These are phyloP conservation scores for Macrolepiota dolichaula DNA, from an alignment of 768 basidiomycete species.

Conservation along the genomic window DNA sequence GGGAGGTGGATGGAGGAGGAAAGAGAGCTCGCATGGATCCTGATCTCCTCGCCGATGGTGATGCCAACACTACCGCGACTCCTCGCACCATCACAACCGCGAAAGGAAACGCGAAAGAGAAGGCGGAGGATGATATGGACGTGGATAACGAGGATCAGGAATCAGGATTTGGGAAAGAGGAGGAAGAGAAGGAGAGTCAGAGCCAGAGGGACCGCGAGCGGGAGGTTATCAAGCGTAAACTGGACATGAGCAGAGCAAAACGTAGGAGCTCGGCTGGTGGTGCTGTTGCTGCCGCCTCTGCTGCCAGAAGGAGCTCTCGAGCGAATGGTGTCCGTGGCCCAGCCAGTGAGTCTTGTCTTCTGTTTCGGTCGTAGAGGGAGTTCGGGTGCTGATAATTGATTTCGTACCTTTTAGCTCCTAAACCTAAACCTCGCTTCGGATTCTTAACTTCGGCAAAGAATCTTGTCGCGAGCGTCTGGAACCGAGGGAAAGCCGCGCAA, in stretches of 20 bases:
- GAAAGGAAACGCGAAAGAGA: conserved; percentile 29
- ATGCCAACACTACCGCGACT: neutral
- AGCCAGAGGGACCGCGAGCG: conserved; percentile 45
- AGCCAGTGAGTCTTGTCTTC: conserved; percentile 30
- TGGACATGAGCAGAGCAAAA: conserved; percentile 64
- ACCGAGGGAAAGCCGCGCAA: conserved; percentile 42
- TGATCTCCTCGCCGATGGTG: conserved; percentile 22
- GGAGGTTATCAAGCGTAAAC: conserved; percentile 58
- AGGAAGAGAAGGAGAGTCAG: conserved; percentile 43
- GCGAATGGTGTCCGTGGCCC: neutral
- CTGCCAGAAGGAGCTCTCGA: conserved; percentile 21
- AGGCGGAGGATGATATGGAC: conserved; percentile 21
- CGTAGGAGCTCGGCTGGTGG: conserved; percentile 65
- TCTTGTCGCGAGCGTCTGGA: conserved; percentile 73
- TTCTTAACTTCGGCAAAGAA: conserved; percentile 72
- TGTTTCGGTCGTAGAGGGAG: neutral
- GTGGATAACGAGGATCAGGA: conserved; percentile 1
- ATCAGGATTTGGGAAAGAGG: neutral
- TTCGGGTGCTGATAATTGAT: conserved; percentile 1
- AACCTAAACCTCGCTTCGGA: conserved; percentile 56
- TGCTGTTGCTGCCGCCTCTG: conserved; percentile 35
- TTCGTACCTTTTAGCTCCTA: conserved; percentile 30
- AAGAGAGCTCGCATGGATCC: conserved; percentile 34
- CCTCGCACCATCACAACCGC: no score
- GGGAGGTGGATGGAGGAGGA: conserved; percentile 2